Evolutionary conservation across 805 yeast genomes (phyloP), one percentile per base, ranked within the genome.

Genomic region (Starmerella tilneyi): DNA sequence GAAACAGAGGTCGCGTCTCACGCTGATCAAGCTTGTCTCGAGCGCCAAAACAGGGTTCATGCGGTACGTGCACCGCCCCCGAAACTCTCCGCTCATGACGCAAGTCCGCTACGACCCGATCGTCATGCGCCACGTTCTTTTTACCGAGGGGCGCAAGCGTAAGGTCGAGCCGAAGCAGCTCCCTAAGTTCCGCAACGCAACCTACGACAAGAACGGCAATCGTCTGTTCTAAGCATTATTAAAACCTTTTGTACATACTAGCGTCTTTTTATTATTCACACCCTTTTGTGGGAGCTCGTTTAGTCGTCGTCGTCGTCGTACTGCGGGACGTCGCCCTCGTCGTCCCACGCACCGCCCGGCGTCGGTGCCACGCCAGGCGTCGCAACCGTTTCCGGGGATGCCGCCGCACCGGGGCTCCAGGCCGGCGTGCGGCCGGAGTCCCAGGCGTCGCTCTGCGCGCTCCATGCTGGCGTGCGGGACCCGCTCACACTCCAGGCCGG

Each of bases 11-110:
- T 72, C 83, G 21, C 78, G 86, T 59, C 78, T 78, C 55, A 81
- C 94, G 4, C 78, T 88, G 59, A 81, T 89, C 47, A 84, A 85
- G 63, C 73, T 89, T 51, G 69, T 88, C 2, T 89, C 97, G 1
- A 73, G 92, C 2, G 97, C 96, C 15, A 76, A 81, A 56, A 88
- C 97, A 1, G 97, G 97, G 1, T 84, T 72, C 64, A 77, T 78
- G 61, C 78, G 94, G 60, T 80, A 86, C 61, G 75, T 86, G 53
- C 70, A 78, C 42, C 75, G 88, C 38, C 92, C 86, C 41, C 79
- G 96, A 68, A 78, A 83, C 44, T 78, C 94, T 3, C 83, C 84
- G 40, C 70, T 76, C 46, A 78, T 89, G 51, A 78, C 76, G 39
- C 92, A 85, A 59, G 80, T 88, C 26, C 75, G 92, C 56, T 85